These are phyloP conservation scores for Toxicodendron radicans DNA, from an alignment of 345 rosid genomes.

Conservation along the genomic window DNA sequence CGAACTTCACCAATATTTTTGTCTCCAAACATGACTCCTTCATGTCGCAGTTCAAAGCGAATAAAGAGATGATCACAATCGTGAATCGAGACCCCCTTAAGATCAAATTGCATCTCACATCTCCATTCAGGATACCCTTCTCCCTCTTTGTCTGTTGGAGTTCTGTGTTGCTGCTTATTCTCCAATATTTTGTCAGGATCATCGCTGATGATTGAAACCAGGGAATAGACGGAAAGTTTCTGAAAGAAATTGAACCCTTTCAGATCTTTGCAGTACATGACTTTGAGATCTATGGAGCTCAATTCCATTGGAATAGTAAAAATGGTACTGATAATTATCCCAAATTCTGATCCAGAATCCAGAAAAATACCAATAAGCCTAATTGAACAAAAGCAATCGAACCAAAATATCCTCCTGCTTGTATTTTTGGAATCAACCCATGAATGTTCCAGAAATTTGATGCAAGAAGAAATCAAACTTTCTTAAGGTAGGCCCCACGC, in stretches of 20 bases:
- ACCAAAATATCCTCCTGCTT: neutral
- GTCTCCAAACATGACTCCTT: conserved; percentile 54
- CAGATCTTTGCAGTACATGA: conserved; percentile 43
- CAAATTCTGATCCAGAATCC: neutral
- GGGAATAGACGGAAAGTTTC: conserved; percentile 45
- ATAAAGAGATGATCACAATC: conserved; percentile 35
- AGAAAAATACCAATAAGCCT: neutral
- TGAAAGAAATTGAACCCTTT: conserved; percentile 59
- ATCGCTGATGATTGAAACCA: conserved; percentile 32
- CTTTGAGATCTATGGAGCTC: conserved; percentile 36
- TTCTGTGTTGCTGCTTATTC: conserved; percentile 35
- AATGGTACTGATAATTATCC: neutral
- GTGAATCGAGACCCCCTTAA: conserved; percentile 18
- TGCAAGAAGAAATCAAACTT: neutral
- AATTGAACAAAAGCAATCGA: neutral
- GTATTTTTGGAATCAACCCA: neutral
- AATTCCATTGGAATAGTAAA: conserved; percentile 25
- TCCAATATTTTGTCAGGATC: conserved; percentile 31
- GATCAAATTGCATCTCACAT: conserved; percentile 40
- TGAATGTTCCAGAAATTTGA: neutral
- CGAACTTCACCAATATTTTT: conserved; percentile 54
- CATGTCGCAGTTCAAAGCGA: conserved; percentile 42
- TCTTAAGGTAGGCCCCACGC: conserved; percentile 1
- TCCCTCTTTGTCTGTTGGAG: conserved; percentile 44
- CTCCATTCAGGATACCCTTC: conserved; percentile 64